A percentile compares a stretch with the other conserved stretches of the same genome.
Evolutionary conservation across 139 green algal genomes (phyloP).

Genomic region (Helicosporidium sp.): DNA sequence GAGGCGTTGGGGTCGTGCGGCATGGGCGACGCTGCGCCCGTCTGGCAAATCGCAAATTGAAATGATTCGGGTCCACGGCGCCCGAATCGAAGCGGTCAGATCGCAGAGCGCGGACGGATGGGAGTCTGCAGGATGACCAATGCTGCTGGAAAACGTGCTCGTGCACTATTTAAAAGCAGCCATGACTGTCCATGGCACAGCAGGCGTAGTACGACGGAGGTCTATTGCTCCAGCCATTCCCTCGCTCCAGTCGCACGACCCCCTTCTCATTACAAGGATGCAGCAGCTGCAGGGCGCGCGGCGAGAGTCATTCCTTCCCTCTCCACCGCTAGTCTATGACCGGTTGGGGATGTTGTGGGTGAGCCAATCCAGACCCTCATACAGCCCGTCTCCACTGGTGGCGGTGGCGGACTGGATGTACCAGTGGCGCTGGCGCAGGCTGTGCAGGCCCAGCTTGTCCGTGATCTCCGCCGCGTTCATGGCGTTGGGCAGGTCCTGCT

Average conservation of each 20-base stretch:
- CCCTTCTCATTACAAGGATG: neutral
- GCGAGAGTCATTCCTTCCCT: neutral
- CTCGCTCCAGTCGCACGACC: neutral
- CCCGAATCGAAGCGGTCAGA: no score
- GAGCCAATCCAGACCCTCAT: slow-evolving; percentile 95
- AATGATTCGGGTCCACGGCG: no score
- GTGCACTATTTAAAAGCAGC: neutral
- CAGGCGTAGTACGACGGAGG: neutral
- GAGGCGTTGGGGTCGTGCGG: no score
- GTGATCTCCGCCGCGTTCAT: slow-evolving; percentile 99
- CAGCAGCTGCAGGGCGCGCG: neutral
- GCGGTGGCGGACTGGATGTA: slow-evolving; percentile 93
- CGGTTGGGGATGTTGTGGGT: slow-evolving; percentile 52
- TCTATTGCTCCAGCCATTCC: neutral
- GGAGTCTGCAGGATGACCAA: no score
- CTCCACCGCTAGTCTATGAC: neutral
- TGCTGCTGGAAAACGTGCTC: no score
- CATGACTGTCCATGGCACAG: neutral
- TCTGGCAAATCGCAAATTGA: no score
- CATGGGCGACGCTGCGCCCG: no score
- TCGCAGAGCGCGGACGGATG: no score
- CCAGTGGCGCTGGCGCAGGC: slow-evolving; percentile 84
- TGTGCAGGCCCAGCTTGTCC: slow-evolving; percentile 93
- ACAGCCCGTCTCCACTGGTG: slow-evolving; percentile 85
- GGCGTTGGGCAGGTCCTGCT: slow-evolving; percentile 97